These are phyloP conservation scores for Chloranthus sessilifolius DNA, from an alignment of 164 flowering plant species.

Conservation along the genomic window DNA sequence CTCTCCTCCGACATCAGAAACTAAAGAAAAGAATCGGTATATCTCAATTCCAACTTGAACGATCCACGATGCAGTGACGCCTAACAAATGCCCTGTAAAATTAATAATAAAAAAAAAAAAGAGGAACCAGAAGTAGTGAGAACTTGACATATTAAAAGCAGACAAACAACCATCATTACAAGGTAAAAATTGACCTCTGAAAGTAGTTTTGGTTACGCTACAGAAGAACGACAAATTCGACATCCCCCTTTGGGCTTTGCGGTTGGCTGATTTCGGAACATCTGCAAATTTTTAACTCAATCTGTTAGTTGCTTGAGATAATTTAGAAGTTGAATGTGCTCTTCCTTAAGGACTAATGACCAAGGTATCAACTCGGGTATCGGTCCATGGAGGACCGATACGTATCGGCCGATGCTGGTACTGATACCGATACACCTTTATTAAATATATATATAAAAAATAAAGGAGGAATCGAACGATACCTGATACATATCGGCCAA, in stretches of 20 bases:
- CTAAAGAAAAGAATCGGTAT: slow-evolving; percentile 33
- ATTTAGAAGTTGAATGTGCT: neutral
- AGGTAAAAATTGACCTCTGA: slow-evolving; percentile 51
- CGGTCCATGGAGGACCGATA: no score
- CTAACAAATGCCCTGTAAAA: slow-evolving; percentile 70
- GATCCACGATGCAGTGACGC: slow-evolving; percentile 79
- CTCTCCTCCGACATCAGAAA: slow-evolving; percentile 11
- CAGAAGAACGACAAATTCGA: slow-evolving; percentile 46
- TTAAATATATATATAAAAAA: no score
- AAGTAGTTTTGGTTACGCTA: slow-evolving; percentile 68
- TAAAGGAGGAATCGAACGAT: no score
- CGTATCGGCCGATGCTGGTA: no score
- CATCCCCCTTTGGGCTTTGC: slow-evolving; percentile 73
- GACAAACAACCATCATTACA: neutral
- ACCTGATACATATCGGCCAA: no score
- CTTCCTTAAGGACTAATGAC: no score
- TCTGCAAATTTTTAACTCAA: slow-evolving; percentile 39
- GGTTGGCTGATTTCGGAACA: slow-evolving; percentile 74
- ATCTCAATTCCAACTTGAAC: slow-evolving; percentile 78
- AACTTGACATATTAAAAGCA: neutral
- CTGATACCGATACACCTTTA: no score
- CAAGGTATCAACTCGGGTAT: no score
- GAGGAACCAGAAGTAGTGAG: neutral
- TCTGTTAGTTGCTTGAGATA: slow-evolving; percentile 5
- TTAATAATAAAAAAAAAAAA: slow-evolving; percentile 10